Conservation (phyloP, 1,284 basidiomycete species). For the Austroboletus rostrupii region DNA sequence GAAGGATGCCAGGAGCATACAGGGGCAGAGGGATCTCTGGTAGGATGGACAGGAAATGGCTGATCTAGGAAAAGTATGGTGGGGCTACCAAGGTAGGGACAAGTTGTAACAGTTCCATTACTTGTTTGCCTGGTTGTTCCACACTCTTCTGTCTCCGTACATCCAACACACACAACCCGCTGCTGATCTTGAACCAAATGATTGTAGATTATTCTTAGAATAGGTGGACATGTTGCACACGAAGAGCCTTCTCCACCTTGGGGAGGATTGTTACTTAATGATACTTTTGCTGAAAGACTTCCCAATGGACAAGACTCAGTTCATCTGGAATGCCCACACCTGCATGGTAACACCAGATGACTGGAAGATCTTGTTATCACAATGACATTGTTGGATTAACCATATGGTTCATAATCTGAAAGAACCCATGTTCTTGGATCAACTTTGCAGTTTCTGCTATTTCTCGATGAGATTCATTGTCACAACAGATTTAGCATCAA, state of each 20-base stretch:
- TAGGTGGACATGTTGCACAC: slow-evolving; percentile 95
- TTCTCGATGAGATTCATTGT: slow-evolving; percentile 99
- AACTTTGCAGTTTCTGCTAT: slow-evolving; percentile 95
- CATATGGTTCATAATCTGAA: slow-evolving; percentile 97
- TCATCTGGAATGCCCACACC: slow-evolving; percentile 90
- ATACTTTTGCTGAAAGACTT: slow-evolving; percentile 95
- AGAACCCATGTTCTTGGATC: slow-evolving; percentile 88
- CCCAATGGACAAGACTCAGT: slow-evolving; percentile 89
- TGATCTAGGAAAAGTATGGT: too few relatives aligned
- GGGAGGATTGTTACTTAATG: slow-evolving; percentile 97
- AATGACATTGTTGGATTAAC: slow-evolving; percentile 99
- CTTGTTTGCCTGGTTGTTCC: slow-evolving; percentile 97
- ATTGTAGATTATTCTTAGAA: slow-evolving; percentile 95
- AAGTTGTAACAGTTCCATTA: too few relatives aligned
- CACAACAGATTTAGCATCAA: slow-evolving; percentile 90
- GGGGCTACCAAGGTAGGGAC: too few relatives aligned
- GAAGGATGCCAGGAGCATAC: too few relatives aligned
- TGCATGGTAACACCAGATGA: slow-evolving; percentile 90
- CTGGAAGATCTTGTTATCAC: too few relatives aligned
- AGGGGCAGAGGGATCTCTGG: too few relatives aligned
- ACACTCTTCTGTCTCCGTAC: slow-evolving; percentile 91
- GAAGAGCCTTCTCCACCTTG: slow-evolving; percentile 92
- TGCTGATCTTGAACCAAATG: slow-evolving; percentile 86
- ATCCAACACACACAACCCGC: slow-evolving; percentile 87
- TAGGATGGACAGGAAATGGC: too few relatives aligned